A percentile compares a stretch with the other conserved stretches of the same genome.
These are phyloP conservation scores for Didymella exigua DNA, from an alignment of 2,329 filamentous ascomycete species.

Conservation along the genomic window DNA sequence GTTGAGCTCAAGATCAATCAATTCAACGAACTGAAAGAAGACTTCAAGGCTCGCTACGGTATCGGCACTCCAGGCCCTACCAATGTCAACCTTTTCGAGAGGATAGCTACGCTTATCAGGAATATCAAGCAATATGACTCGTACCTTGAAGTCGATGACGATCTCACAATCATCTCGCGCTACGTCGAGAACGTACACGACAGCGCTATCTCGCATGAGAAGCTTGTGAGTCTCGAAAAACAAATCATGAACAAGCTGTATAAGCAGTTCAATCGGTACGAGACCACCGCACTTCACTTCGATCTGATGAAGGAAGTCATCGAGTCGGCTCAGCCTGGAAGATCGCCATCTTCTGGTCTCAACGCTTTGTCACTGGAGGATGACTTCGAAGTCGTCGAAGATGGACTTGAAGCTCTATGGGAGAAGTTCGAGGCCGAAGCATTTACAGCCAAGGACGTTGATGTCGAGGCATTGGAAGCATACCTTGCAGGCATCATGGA, in stretches of 20 bases:
- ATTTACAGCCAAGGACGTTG: slow-evolving; percentile 22
- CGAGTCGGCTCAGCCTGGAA: slow-evolving; percentile 37
- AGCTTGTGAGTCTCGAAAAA: slow-evolving; percentile 55
- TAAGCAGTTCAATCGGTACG: slow-evolving; percentile 60
- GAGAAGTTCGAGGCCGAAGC: slow-evolving; percentile 41
- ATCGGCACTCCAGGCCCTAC: slow-evolving; percentile 11
- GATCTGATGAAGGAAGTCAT: slow-evolving; percentile 52
- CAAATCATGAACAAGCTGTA: slow-evolving; percentile 56
- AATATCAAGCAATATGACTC: slow-evolving; percentile 45
- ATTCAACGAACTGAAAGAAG: slow-evolving; percentile 57
- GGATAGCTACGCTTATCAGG: slow-evolving; percentile 45
- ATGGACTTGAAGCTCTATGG: slow-evolving; percentile 61
- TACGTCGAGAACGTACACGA: slow-evolving; percentile 61
- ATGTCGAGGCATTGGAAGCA: slow-evolving; percentile 25
- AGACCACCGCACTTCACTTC: slow-evolving; percentile 63
- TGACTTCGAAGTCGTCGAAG: slow-evolving; percentile 57
- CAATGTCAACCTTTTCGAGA: slow-evolving; percentile 38
- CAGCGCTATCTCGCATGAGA: slow-evolving; percentile 56
- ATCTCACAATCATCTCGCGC: slow-evolving; percentile 54
- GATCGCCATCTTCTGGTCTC: slow-evolving; percentile 16
- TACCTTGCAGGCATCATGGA: slow-evolving; percentile 29
- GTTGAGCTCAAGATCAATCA: slow-evolving; percentile 59
- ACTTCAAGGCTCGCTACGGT: slow-evolving; percentile 57
- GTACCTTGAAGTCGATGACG: slow-evolving; percentile 39
- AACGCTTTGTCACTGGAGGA: slow-evolving; percentile 37